phyloP scores from a whole-genome alignment of 2,329 filamentous ascomycete genomes.

The Fusarium continuum region DNA sequence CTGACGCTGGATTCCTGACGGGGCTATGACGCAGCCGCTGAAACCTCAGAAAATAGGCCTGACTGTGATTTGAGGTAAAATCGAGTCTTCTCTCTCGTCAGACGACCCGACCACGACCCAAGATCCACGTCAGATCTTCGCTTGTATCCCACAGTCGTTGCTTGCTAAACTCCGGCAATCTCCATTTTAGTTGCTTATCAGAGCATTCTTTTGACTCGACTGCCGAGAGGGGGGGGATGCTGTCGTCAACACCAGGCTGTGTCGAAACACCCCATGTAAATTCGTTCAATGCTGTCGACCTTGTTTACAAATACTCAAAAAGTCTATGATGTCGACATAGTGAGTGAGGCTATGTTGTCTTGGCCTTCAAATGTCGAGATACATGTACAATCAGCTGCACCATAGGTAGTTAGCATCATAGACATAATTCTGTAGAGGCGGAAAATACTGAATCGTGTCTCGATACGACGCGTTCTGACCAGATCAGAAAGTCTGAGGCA shows the following conservation, averaged over 20 bases:
- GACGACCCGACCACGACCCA: background rate
- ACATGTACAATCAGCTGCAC: too few relatives aligned
- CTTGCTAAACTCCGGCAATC: slow-evolving; percentile 9
- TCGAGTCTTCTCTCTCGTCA: slow-evolving; percentile 8
- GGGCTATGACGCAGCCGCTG: slow-evolving; percentile 35
- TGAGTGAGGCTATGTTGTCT: slow-evolving; percentile 8
- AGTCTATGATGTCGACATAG: slow-evolving; percentile 13
- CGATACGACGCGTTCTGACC: too few relatives aligned
- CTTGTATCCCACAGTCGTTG: background rate
- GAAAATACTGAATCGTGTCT: too few relatives aligned
- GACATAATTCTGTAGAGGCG: background rate
- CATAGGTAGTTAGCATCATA: slow-evolving; percentile 1
- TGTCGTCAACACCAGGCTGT: slow-evolving; percentile 28
- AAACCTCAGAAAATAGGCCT: slow-evolving; percentile 15
- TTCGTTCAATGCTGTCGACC: background rate
- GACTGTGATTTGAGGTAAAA: background rate
- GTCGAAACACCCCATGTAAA: slow-evolving; percentile 15
- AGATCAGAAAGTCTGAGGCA: background rate
- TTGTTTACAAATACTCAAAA: slow-evolving; percentile 9
- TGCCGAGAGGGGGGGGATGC: slow-evolving; percentile 7
- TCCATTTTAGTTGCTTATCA: background rate
- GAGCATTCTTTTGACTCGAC: background rate
- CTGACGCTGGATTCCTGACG: slow-evolving; percentile 16
- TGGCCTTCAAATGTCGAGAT: background rate
- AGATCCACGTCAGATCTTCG: slow-evolving; percentile 22